Base-by-base conservation (phyloP, 306 rosid genomes). In the Malus sylvestris region DNA sequence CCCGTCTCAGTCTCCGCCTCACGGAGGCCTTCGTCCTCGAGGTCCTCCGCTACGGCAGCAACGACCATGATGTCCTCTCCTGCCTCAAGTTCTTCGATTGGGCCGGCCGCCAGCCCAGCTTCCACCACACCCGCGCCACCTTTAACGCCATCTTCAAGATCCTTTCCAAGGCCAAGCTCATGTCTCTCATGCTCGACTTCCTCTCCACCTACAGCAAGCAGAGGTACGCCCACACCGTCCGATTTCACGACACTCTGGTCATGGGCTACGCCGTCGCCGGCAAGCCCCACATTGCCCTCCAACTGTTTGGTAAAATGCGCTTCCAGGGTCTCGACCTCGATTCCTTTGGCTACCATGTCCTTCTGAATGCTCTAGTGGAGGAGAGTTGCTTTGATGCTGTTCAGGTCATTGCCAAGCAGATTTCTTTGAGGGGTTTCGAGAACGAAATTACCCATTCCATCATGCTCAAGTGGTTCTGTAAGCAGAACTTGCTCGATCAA, bases 1-100 rank as follows among this genome's bases (percentile, higher is more conserved):
- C 90, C 42, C 72, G 82, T 2, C 83, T 94, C 49, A 79, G 81
- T 9, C 83, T 89, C n/a, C 87, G 84, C 1, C 88, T 91, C 33
- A 6, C 67, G 6, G 93, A 91, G 67, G 0, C 44, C 18, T 83
- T 94, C 44, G 95, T 91, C 45, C 64, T 94, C 81, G 82, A 76
- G 18, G 97, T 90, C 12, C 91, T 94, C 27, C 69, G 72, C 15
- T 76, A 83, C 78, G 83, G 86, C 5, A 6, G 32, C 14, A 40
- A 52, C 44, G 68, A 69, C 45, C 79, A 85, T 6, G 86, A 86
- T 14, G 89, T 90, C 32, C 85, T 89, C 68, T 82, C 97, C 5
- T 85, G 93, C 73, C 89, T 94, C 74, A 89, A 83, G 79, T 91
- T 94, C 89, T 94, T 94, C 82, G 96, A 94, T 66, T 94, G 97